A percentile compares a stretch with the other conserved stretches of the same genome.
These are phyloP conservation scores for Mariannaea sp. DNA, from an alignment of 2,329 filamentous ascomycete genomes.

Conservation along the genomic window DNA sequence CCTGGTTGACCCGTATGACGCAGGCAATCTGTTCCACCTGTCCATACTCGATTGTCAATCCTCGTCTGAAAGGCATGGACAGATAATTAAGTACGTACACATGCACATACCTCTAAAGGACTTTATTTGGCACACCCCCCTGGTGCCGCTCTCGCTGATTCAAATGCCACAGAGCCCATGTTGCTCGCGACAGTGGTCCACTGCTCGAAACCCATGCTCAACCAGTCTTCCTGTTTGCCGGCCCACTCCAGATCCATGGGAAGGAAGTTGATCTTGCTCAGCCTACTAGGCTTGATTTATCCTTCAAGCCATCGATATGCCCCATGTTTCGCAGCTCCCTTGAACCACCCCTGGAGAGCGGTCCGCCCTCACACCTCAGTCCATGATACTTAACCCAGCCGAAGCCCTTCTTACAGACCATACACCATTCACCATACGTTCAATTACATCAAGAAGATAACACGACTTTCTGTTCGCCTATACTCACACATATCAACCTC, in stretches of 20 bases:
- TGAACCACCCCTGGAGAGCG: slow-evolving; percentile 31
- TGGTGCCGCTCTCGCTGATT: slow-evolving; percentile 30
- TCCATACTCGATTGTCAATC: no score
- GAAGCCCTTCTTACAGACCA: slow-evolving; percentile 27
- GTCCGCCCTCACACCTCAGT: slow-evolving; percentile 27
- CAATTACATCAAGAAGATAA: slow-evolving; percentile 6
- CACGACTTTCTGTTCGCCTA: not conserved
- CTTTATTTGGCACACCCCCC: slow-evolving; percentile 23
- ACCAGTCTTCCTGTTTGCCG: slow-evolving; percentile 38
- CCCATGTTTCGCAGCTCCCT: slow-evolving; percentile 43
- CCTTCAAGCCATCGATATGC: slow-evolving; percentile 43
- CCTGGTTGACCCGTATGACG: slow-evolving; percentile 42
- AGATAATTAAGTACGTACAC: no score
- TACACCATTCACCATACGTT: slow-evolving; percentile 3
- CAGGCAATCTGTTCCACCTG: slow-evolving; percentile 37
- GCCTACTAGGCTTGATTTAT: slow-evolving; percentile 44
- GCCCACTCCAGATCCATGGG: slow-evolving; percentile 47
- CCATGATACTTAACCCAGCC: slow-evolving; percentile 41
- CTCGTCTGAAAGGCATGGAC: no score
- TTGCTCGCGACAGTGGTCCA: slow-evolving; percentile 43
- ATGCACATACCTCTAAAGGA: no score
- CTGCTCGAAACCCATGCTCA: slow-evolving; percentile 35
- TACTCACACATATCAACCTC: not conserved
- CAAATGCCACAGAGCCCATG: slow-evolving; percentile 38
- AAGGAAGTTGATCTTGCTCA: slow-evolving; percentile 43